phyloP scores from a whole-genome alignment of 2,329 filamentous ascomycete genomes.

The Aspergillus sp. region DNA sequence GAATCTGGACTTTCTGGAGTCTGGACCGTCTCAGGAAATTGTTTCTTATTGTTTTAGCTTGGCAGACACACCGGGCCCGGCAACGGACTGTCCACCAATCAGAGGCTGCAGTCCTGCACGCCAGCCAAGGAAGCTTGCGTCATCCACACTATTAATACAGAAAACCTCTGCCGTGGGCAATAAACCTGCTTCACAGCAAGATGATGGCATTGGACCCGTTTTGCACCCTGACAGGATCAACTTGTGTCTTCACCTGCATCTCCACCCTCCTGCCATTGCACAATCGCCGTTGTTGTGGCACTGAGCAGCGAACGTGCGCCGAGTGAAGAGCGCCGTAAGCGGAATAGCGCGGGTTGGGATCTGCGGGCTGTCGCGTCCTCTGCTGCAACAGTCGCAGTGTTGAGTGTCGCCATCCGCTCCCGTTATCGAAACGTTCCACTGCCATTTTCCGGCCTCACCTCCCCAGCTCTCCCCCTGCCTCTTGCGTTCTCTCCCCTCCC shows the following conservation, averaged over 20 bases:
- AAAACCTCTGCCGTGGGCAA: background rate
- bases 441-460: conserved; percentile 8
- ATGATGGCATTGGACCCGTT: background rate
- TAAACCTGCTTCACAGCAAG: background rate
- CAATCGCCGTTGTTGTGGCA: background rate
- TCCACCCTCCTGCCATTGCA: background rate
- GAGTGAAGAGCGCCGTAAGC: background rate
- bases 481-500: background rate
- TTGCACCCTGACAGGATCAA: background rate
- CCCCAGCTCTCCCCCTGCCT: conserved; percentile 2
- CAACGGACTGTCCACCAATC: conserved; percentile 14
- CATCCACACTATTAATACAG: conserved; percentile 14
- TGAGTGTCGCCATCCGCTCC: conserved; percentile 20
- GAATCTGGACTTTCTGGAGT: background rate
- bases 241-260: background rate
- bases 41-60: background rate
- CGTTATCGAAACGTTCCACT: conserved; percentile 18
- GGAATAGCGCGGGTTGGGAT: conserved; percentile 10
- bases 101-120: background rate
- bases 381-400: conserved; percentile 6
- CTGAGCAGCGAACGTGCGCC: background rate
- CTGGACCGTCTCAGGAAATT: background rate
- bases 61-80: background rate
- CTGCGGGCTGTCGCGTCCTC: conserved; percentile 20
- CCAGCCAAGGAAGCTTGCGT: conserved; percentile 22